Evolutionary conservation across 805 yeast species (phyloP).

Genomic region (Ogataea angusta): DNA sequence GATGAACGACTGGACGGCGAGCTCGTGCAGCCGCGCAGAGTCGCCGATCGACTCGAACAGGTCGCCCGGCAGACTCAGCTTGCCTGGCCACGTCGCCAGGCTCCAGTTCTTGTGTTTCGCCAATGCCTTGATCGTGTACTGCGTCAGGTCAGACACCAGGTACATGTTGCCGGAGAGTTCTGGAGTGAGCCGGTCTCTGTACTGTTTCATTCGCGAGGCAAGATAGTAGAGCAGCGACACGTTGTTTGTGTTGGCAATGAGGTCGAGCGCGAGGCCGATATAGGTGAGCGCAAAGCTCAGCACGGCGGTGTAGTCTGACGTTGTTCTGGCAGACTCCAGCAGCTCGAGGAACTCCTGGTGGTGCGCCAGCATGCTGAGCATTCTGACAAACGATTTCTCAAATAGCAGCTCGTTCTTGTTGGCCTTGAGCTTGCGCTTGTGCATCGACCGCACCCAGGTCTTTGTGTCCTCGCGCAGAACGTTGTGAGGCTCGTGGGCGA

Average conservation of each 20-base stretch:
- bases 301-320: slow-evolving; percentile 34
- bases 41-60: slow-evolving; percentile 59
- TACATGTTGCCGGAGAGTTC: slow-evolving; percentile 43
- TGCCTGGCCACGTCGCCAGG: slow-evolving; percentile 79
- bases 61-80: slow-evolving; percentile 66
- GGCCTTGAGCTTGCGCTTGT: slow-evolving; percentile 32
- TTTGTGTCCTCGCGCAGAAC: slow-evolving; percentile 47
- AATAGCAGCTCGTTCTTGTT: slow-evolving; percentile 43
- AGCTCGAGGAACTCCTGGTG: slow-evolving; percentile 60
- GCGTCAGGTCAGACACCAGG: slow-evolving; percentile 69
- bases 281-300: slow-evolving; percentile 56
- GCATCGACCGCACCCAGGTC: slow-evolving; percentile 71
- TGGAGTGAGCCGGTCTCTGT: slow-evolving; percentile 46
- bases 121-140: slow-evolving; percentile 56
- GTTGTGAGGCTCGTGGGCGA: slow-evolving; percentile 70
- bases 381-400: slow-evolving; percentile 65
- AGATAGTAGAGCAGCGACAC: slow-evolving; percentile 71
- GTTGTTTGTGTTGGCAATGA: slow-evolving; percentile 62
- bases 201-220: slow-evolving; percentile 76
- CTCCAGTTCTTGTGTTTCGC: slow-evolving; percentile 64
- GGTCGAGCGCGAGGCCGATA: slow-evolving; percentile 54
- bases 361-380: slow-evolving; percentile 70
- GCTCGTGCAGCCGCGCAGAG: slow-evolving; percentile 53
- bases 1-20: slow-evolving; percentile 54
- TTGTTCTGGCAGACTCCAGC: slow-evolving; percentile 24